These are phyloP conservation scores for Magnolia changhungtana DNA, from an alignment of 164 flowering plant genomes.

Conservation along the genomic window DNA sequence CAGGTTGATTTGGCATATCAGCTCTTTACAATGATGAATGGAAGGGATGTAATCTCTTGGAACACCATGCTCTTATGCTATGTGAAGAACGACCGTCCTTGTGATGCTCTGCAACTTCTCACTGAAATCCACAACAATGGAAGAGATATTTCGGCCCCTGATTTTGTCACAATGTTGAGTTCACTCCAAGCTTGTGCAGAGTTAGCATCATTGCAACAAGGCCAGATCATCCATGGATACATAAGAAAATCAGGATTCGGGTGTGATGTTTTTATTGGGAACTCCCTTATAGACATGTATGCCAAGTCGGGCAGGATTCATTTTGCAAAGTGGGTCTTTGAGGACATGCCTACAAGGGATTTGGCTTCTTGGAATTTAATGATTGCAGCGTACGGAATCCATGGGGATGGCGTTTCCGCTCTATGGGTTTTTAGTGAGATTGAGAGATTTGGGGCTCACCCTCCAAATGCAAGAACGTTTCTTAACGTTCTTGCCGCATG, in stretches of 20 bases:
- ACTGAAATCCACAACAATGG: conserved; percentile 11
- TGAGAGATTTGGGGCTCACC: conserved; percentile 20
- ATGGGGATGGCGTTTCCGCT: conserved; percentile 38
- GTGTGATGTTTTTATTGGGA: conserved; percentile 25
- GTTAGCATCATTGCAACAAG: conserved; percentile 29
- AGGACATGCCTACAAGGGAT: conserved; percentile 25
- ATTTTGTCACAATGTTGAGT: conserved; percentile 24
- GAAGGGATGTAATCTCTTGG: conserved; percentile 28
- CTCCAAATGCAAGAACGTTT: conserved; percentile 31
- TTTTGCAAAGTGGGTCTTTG: conserved; percentile 28
- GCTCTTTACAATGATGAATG: conserved; percentile 18
- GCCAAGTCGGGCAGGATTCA: conserved; percentile 39
- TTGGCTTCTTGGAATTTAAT: conserved; percentile 41
- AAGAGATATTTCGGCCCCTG: conserved; percentile 7
- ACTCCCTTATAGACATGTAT: conserved; percentile 37
- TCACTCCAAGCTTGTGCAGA: conserved; percentile 45
- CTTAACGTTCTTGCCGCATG: conserved; percentile 32
- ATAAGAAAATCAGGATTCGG: conserved; percentile 19
- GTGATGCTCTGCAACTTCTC: conserved; percentile 18
- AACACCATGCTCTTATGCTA: conserved; percentile 28
- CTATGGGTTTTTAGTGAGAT: conserved; percentile 26
- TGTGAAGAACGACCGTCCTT: conserved; percentile 13
- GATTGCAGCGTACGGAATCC: conserved; percentile 34
- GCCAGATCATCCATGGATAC: conserved; percentile 40
- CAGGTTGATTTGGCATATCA: conserved; percentile 7